Percentiles rank a stretch among this genome's conserved stretches.
Evolutionary conservation across 2,329 filamentous ascomycete species (phyloP).

Genomic region (Podosphaera xanthii): DNA sequence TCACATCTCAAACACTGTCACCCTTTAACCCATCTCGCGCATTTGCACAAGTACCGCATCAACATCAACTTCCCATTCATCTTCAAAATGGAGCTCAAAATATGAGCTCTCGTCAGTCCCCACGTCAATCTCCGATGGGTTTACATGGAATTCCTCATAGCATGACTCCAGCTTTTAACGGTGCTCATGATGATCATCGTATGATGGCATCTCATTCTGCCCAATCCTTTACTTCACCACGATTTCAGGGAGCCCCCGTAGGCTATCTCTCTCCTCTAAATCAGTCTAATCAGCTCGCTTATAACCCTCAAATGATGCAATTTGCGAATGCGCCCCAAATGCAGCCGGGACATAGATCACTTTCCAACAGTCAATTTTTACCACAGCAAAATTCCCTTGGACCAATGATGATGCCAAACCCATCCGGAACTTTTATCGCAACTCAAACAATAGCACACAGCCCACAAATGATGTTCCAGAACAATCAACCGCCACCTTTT

Average conservation of each 20-base stretch:
- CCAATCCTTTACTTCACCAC: conserved; percentile 69
- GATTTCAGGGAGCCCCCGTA: conserved; percentile 46
- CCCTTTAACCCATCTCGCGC: conserved; percentile 48
- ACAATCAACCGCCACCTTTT: conserved; percentile 31
- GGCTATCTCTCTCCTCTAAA: conserved; percentile 50
- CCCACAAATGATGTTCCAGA: conserved; percentile 71
- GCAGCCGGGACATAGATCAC: conserved; percentile 40
- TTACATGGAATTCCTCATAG: conserved; percentile 47
- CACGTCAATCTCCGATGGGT: conserved; percentile 49
- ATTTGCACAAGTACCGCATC: conserved; percentile 52
- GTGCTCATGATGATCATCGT: conserved; percentile 47
- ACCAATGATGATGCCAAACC: conserved; percentile 65
- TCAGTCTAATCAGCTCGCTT: conserved; percentile 46
- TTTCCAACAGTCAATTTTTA: conserved; percentile 53
- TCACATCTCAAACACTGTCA: conserved; percentile 31
- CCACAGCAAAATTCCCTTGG: conserved; percentile 51
- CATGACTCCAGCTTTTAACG: conserved; percentile 42
- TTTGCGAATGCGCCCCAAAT: conserved; percentile 49
- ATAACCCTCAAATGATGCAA: conserved; percentile 47
- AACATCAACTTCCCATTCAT: conserved; percentile 65
- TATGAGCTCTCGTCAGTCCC: conserved; percentile 24
- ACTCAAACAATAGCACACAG: conserved; percentile 48
- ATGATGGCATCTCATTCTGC: conserved; percentile 74
- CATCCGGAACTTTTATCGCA: conserved; percentile 47
- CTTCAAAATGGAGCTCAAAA: conserved; percentile 52